Evolutionary conservation across 139 green algal species (phyloP), one percentile per base, ranked within the genome.

Genomic region (Closterium sp.): DNA sequence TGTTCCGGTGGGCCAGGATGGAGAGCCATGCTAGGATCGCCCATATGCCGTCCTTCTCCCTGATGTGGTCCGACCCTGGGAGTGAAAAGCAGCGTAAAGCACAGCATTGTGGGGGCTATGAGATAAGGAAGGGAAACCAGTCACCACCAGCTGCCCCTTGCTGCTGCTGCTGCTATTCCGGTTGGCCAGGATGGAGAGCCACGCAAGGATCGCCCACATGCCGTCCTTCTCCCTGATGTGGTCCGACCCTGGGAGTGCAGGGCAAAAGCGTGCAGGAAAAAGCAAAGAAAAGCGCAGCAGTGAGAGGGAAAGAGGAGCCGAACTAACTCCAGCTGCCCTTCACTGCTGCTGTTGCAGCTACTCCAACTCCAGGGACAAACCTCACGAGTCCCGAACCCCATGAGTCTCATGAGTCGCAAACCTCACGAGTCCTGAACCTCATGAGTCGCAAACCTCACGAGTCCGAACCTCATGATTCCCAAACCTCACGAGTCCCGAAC

Each of bases 141-240:
- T n/a, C n/a, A n/a, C 91, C 90, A 95, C 94, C 42, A 95, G 89
- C 85, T 93, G 70, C 38, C 88, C 92, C 17, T 29, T 38, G 4
- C 31, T 21, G 21, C 28, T 30, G 45, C 88, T 85, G 10, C 91
- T 89, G 92, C n/a, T n/a, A n/a, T 96, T 96, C 27, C 50, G 22
- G 84, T 96, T 70, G 5, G 94, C 94, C 27, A 96, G 94, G 19
- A 96, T 95, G 24, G 94, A 96, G 31, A 96, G 94, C 94, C 94
- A 96, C n/a, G 94, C 94, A 0, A 96, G 92, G n/a, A 96, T 95
- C 13, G 94, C 94, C 94, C 94, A 96, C 27, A 96, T 96, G 31
- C 94, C 94, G 31, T 96, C 94, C 94, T 96, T 96, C 94, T 96
- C 94, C 29, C 94, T 89, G 29, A 95, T 89, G 92, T 96, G 94